Evolutionary conservation across 805 yeast species (phyloP).

Genomic region (Saturnispora gosingensis): DNA sequence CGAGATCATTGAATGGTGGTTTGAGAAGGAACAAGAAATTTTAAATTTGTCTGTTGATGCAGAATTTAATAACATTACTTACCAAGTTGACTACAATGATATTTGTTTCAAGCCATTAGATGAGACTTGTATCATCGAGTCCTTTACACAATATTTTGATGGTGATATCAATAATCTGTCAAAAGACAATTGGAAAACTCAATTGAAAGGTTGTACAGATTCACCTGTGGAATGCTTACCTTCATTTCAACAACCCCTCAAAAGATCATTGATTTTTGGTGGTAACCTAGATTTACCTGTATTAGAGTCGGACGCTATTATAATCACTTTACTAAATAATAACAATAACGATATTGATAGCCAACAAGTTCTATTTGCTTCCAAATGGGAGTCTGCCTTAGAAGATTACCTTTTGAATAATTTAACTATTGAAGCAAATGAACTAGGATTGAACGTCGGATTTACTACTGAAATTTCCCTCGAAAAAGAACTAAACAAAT

Average conservation of each 20-base stretch:
- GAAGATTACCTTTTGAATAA: conserved; percentile 40
- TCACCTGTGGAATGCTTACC: conserved; percentile 90
- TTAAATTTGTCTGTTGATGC: conserved; percentile 22
- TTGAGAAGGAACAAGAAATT: conserved; percentile 58
- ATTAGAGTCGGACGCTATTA: conserved; percentile 59
- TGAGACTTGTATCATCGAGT: conserved; percentile 74
- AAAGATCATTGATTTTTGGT: conserved; percentile 63
- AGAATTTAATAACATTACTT: conserved; percentile 1
- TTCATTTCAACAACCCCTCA: conserved; percentile 81
- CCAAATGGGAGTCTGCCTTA: conserved; percentile 65
- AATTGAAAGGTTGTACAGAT: conserved; percentile 51
- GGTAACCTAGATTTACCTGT: conserved; percentile 34
- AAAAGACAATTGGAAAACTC: conserved; percentile 43
- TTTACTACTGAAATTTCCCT: conserved; percentile 79
- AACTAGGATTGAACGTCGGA: conserved; percentile 49
- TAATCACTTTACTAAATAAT: conserved; percentile 61
- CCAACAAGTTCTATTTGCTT: conserved; percentile 30
- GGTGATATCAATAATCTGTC: conserved; percentile 47
- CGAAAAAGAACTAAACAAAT: conserved; percentile 73
- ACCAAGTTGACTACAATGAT: conserved; percentile 39
- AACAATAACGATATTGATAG: conserved; percentile 40
- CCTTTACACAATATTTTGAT: conserved; percentile 79
- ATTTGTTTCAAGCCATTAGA: conserved; percentile 79
- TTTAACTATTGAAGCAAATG: conserved; percentile 38
- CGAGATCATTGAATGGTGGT: conserved; percentile 80